phyloP scores from a whole-genome alignment of 306 rosid genomes.

The Abrus pulchellus region DNA sequence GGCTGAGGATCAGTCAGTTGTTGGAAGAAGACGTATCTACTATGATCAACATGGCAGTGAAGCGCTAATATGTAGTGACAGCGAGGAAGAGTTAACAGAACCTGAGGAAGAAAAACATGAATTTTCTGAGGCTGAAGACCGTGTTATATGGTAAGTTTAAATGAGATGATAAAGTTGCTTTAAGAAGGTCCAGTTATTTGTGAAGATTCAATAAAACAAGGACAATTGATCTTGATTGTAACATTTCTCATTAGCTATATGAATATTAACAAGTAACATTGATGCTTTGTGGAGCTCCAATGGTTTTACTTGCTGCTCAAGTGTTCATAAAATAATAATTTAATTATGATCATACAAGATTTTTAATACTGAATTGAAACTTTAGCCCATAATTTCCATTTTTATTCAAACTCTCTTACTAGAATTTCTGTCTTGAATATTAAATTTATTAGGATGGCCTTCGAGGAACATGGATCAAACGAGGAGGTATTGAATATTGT shows the following conservation, averaged over 20 bases:
- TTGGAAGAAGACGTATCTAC: constrained; percentile 94
- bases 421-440: constrained; percentile 42
- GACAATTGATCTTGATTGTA: constrained; percentile 23
- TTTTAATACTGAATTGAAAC: constrained; percentile 30
- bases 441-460: constrained; percentile 74
- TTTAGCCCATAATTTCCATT: constrained; percentile 27
- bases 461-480: constrained; percentile 80
- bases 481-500: constrained; percentile 76
- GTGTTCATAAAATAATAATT: constrained; percentile 39
- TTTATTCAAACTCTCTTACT: constrained; percentile 34
- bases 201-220: constrained; percentile 9
- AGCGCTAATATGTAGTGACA: constrained; percentile 93
- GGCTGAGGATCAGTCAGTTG: constrained; percentile 98
- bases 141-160: constrained; percentile 70
- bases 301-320: constrained; percentile 14
- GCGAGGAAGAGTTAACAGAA: constrained; percentile 89
- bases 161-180: constrained; percentile 40
- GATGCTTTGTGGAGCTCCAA: constrained; percentile 35
- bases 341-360: background rate
- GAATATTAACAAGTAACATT: constrained; percentile 12
- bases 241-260: constrained; percentile 37
- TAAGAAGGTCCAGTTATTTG: constrained; percentile 27
- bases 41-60: constrained; percentile 91
- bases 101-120: constrained; percentile 85
- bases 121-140: constrained; percentile 86